Percentiles rank a stretch among this genome's conserved stretches.
Conservation (phyloP, 768 basidiomycete genomes). For the Tremella yokohamensis region DNA sequence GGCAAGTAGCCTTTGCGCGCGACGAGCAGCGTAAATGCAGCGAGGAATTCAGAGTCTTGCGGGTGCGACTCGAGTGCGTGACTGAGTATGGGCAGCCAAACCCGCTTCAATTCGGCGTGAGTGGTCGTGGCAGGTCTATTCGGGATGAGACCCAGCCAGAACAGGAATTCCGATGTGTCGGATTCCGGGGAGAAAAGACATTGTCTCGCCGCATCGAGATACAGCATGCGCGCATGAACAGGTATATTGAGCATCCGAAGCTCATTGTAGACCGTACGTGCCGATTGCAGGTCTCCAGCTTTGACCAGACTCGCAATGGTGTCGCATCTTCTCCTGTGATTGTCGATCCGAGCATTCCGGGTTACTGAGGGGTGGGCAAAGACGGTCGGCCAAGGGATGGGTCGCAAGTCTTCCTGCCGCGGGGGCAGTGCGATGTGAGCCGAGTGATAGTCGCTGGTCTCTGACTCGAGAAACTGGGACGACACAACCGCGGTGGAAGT, state of each 20-base stretch:
- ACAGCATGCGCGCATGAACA: slow-evolving; percentile 24
- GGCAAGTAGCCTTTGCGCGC: slow-evolving; percentile 37
- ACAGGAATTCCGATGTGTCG: slow-evolving; percentile 20
- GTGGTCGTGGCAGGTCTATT: slow-evolving; percentile 33
- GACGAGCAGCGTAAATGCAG: slow-evolving; percentile 15
- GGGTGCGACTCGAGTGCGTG: slow-evolving; percentile 5
- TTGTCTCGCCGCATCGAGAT: slow-evolving; percentile 23
- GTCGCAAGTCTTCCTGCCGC: slow-evolving; percentile 7
- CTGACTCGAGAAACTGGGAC: slow-evolving; percentile 31
- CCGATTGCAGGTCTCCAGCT: slow-evolving; percentile 19
- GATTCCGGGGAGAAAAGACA: slow-evolving; percentile 5
- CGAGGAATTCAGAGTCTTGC: slow-evolving; percentile 16
- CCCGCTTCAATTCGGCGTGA: slow-evolving; percentile 20
- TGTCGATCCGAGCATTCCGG: neutral
- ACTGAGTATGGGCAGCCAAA: slow-evolving; percentile 29
- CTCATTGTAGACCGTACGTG: slow-evolving; percentile 27
- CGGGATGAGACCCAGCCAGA: slow-evolving; percentile 37
- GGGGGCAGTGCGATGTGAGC: slow-evolving; percentile 21
- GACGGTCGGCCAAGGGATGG: slow-evolving; percentile 39
- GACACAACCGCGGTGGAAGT: neutral
- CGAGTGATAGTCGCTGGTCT: slow-evolving; percentile 25
- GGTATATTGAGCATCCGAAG: slow-evolving; percentile 16
- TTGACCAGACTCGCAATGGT: slow-evolving; percentile 22
- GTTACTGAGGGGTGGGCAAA: neutral
- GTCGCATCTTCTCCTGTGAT: slow-evolving; percentile 22